Percentiles rank a stretch among this genome's conserved stretches.
Conservation (phyloP, 2,329 filamentous ascomycete species). For the Hypoxylon sp. region DNA sequence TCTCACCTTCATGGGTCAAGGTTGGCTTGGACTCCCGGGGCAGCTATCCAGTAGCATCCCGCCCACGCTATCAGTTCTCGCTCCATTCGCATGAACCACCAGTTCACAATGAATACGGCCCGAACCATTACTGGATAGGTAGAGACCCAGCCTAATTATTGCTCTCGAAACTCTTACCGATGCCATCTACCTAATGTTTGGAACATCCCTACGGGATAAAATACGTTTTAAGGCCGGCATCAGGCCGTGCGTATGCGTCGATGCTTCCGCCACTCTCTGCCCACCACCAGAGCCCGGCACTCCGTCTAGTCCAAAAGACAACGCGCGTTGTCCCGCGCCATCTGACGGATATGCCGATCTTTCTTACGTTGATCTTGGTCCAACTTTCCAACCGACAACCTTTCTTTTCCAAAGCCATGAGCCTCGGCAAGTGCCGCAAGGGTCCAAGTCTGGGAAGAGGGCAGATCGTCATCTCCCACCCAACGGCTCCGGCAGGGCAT, state of each 20-base stretch:
- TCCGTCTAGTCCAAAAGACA: slow-evolving; percentile 31
- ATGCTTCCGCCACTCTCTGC: slow-evolving; percentile 14
- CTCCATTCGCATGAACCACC: slow-evolving; percentile 17
- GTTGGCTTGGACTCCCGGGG: slow-evolving; percentile 25
- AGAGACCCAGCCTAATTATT: slow-evolving; percentile 4
- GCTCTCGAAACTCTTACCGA: slow-evolving; percentile 11
- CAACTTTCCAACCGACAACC: slow-evolving; percentile 28
- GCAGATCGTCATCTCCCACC: slow-evolving; percentile 45
- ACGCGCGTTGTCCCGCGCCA: slow-evolving; percentile 38
- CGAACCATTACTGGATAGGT: slow-evolving; percentile 12
- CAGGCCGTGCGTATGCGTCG: slow-evolving; percentile 10
- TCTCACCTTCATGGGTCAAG: slow-evolving; percentile 33
- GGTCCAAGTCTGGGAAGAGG: slow-evolving; percentile 26
- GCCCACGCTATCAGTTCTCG: slow-evolving; percentile 12
- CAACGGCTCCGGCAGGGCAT: slow-evolving; percentile 22
- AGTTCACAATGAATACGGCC: slow-evolving; percentile 7
- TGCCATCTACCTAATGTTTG: not conserved
- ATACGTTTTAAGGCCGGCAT: slow-evolving; percentile 2
- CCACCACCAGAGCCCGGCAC: slow-evolving; percentile 21
- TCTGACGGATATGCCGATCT: slow-evolving; percentile 42
- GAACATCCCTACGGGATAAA: slow-evolving; percentile 11
- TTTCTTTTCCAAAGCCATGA: slow-evolving; percentile 17
- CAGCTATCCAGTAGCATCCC: slow-evolving; percentile 21
- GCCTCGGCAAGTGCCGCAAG: slow-evolving; percentile 40
- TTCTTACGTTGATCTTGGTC: slow-evolving; percentile 39